These are phyloP conservation scores for Diplosphaera chodatii DNA, from an alignment of 139 green algal genomes.

Conservation along the genomic window DNA sequence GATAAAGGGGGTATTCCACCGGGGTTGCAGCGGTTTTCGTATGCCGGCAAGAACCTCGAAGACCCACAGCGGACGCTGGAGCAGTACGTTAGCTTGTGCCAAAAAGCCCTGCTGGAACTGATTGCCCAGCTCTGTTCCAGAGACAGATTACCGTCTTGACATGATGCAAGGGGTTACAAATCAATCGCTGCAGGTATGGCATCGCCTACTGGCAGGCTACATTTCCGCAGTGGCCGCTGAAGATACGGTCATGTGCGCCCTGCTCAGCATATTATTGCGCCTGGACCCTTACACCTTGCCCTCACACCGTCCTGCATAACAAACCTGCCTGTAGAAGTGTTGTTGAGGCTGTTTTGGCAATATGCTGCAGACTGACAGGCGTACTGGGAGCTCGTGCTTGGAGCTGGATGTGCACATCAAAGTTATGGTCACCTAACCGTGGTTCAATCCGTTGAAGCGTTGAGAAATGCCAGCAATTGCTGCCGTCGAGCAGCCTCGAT, in stretches of 20 bases:
- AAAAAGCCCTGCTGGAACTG: neutral
- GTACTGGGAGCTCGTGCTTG: too few relatives aligned
- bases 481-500: neutral
- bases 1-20: slow-evolving; percentile 74
- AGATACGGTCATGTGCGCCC: slow-evolving; percentile 47
- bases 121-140: neutral
- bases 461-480: slow-evolving; percentile 4
- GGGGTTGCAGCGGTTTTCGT: slow-evolving; percentile 68
- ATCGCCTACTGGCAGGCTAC: slow-evolving; percentile 80
- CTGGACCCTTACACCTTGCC: neutral
- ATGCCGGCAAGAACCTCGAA: slow-evolving; percentile 75
- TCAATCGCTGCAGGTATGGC: slow-evolving; percentile 54
- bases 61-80: slow-evolving; percentile 84
- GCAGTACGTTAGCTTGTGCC: slow-evolving; percentile 52
- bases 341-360: neutral
- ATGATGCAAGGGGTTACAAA: neutral
- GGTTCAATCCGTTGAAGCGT: slow-evolving; percentile 2
- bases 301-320: too few relatives aligned
- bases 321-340: neutral
- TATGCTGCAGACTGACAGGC: too few relatives aligned
- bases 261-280: neutral
- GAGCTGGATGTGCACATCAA: neutral
- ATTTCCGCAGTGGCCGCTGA: slow-evolving; percentile 85
- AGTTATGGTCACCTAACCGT: neutral
- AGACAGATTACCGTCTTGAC: neutral